Evolutionary conservation across 805 yeast species (phyloP).

Genomic region (Spathaspora sp.): DNA sequence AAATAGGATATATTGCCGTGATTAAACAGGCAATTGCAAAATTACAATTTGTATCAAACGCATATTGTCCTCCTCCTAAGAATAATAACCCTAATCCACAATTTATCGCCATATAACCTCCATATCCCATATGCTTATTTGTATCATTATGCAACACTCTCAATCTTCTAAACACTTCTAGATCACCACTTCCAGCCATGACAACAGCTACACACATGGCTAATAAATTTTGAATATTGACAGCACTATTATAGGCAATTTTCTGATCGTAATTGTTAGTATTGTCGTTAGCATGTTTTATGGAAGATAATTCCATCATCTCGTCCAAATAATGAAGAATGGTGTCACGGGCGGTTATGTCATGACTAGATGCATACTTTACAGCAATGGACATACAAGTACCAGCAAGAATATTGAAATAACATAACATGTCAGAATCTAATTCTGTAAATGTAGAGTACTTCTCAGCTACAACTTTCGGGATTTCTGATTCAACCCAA

Average conservation of each 20-base stretch:
- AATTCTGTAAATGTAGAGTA: constrained; percentile 25
- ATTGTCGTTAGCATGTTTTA: constrained; percentile 32
- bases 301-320: constrained; percentile 27
- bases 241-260: constrained; percentile 51
- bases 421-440: constrained; percentile 60
- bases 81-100: constrained; percentile 85
- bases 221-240: constrained; percentile 54
- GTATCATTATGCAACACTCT: constrained; percentile 65
- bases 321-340: constrained; percentile 54
- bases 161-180: constrained; percentile 69
- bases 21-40: constrained; percentile 67
- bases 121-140: constrained; percentile 46
- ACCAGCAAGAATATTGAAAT: constrained; percentile 70
- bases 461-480: constrained; percentile 35
- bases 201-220: constrained; percentile 65
- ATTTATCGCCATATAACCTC: constrained; percentile 73
- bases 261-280: constrained; percentile 54
- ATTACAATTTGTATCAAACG: constrained; percentile 55
- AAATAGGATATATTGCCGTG: constrained; percentile 74
- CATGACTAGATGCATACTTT: constrained; percentile 68
- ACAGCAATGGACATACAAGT: constrained; percentile 70
- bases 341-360: constrained; percentile 50
- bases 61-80: constrained; percentile 90
- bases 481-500: constrained; percentile 63
- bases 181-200: constrained; percentile 91